A percentile compares a stretch with the other conserved stretches of the same genome.
These are phyloP conservation scores for Potentilla sterilis DNA, from an alignment of 306 rosid species.

Conservation along the genomic window DNA sequence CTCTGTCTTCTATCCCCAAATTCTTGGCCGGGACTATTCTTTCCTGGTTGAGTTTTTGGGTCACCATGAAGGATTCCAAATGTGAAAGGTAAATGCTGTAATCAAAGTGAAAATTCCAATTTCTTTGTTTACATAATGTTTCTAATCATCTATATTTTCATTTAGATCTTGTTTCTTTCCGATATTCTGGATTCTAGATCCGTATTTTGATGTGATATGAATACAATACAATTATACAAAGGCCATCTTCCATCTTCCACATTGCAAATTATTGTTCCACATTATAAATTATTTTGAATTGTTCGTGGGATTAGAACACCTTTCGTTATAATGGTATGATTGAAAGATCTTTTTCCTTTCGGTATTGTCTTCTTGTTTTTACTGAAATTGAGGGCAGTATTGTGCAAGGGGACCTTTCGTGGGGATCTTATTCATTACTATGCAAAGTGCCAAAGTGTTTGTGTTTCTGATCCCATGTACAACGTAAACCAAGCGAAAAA, in stretches of 20 bases:
- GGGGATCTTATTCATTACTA: not conserved
- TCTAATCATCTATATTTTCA: not conserved
- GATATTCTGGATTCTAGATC: not conserved
- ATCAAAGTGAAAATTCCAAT: not conserved
- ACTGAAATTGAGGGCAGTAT: not conserved
- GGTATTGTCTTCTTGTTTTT: not conserved
- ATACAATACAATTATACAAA: not conserved
- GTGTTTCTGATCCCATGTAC: not conserved
- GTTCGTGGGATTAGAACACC: not conserved
- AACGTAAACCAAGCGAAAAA: too few relatives aligned
- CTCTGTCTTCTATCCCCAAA: not conserved
- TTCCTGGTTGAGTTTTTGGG: slow-evolving; percentile 3
- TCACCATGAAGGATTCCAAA: slow-evolving; percentile 11
- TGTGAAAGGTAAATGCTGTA: not conserved
- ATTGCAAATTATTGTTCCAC: not conserved
- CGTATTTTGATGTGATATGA: not conserved
- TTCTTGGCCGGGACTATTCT: not conserved
- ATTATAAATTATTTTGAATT: not conserved
- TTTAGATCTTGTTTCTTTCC: not conserved
- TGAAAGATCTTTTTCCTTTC: not conserved
- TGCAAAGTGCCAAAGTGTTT: not conserved
- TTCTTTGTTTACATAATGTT: not conserved
- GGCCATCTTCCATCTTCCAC: not conserved
- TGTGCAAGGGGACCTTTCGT: not conserved
- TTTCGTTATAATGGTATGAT: not conserved